These are phyloP conservation scores for Malassezia sympodialis DNA, from an alignment of 1,284 basidiomycete genomes.

Conservation along the genomic window DNA sequence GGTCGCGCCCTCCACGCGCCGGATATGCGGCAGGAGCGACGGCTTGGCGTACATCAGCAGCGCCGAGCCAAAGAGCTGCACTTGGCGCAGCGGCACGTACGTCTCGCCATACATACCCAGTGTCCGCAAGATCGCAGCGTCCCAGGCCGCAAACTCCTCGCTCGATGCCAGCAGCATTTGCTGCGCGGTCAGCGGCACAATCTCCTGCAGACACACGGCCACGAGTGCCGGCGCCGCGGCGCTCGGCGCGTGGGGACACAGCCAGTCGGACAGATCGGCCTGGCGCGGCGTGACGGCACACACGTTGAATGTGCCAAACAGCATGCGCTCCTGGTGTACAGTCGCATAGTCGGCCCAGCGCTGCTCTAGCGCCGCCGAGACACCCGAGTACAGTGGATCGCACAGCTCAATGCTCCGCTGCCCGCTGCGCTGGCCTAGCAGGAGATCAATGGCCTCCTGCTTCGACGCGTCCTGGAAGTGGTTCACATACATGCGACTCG, in stretches of 20 bases:
- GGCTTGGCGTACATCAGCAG: slow-evolving; percentile 73
- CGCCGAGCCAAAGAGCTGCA: slow-evolving; percentile 91
- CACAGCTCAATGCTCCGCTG: slow-evolving; percentile 82
- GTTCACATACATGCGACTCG: slow-evolving; percentile 71
- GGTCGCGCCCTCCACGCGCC: slow-evolving; percentile 79
- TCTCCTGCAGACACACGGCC: slow-evolving; percentile 75
- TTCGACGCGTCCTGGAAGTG: slow-evolving; percentile 95
- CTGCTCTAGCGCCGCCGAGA: slow-evolving; percentile 53
- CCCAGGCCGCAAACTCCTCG: slow-evolving; percentile 68
- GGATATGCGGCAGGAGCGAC: slow-evolving; percentile 64
- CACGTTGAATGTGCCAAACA: slow-evolving; percentile 88
- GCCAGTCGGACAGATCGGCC: slow-evolving; percentile 77
- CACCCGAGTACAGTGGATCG: slow-evolving; percentile 83
- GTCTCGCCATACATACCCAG: slow-evolving; percentile 51
- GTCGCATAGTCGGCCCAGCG: slow-evolving; percentile 74
- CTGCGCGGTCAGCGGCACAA: slow-evolving; percentile 89
- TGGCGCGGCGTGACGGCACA: slow-evolving; percentile 58
- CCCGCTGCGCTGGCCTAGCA: slow-evolving; percentile 80
- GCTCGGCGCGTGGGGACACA: slow-evolving; percentile 57
- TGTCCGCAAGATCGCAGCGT: slow-evolving; percentile 67
- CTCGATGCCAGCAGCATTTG: slow-evolving; percentile 88
- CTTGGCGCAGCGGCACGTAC: slow-evolving; percentile 80
- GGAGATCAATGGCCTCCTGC: slow-evolving; percentile 86
- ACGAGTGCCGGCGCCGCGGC: slow-evolving; percentile 47
- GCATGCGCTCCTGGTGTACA: slow-evolving; percentile 62